Conservation (phyloP, 495 filamentous ascomycete species). For the Eremomyces bilateralis region DNA sequence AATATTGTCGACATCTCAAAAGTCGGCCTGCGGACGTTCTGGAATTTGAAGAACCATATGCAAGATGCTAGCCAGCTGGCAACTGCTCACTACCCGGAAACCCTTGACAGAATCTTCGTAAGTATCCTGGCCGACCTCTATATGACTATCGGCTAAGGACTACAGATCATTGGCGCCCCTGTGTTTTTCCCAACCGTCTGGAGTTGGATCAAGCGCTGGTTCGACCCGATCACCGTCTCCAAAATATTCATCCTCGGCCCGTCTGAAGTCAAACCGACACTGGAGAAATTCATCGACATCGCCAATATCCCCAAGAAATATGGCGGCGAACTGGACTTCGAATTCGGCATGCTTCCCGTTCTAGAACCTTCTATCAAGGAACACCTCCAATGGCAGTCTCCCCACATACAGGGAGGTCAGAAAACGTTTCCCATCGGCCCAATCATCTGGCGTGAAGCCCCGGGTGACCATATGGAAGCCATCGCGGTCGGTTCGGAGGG, state of each 20-base stretch:
- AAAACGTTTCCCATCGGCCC: slow-evolving; percentile 18
- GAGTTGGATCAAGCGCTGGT: slow-evolving; percentile 92
- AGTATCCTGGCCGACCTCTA: slow-evolving; percentile 10
- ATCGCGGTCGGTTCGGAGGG: slow-evolving; percentile 16
- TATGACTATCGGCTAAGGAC: not conserved
- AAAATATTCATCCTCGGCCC: slow-evolving; percentile 75
- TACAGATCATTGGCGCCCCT: slow-evolving; percentile 65
- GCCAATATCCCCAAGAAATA: slow-evolving; percentile 65
- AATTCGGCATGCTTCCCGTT: slow-evolving; percentile 49
- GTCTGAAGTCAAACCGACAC: slow-evolving; percentile 45
- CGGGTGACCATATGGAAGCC: slow-evolving; percentile 14
- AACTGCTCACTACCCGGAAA: slow-evolving; percentile 87
- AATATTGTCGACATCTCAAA: slow-evolving; percentile 77
- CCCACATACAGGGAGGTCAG: slow-evolving; percentile 7
- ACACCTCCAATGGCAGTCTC: slow-evolving; percentile 15
- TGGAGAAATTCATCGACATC: slow-evolving; percentile 60
- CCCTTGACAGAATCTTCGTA: slow-evolving; percentile 67
- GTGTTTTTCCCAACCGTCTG: slow-evolving; percentile 85
- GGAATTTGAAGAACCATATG: slow-evolving; percentile 81
- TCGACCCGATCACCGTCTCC: slow-evolving; percentile 76
- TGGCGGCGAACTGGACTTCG: slow-evolving; percentile 62
- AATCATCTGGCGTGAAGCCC: slow-evolving; percentile 15
- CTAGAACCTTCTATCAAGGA: slow-evolving; percentile 33
- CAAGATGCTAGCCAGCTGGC: slow-evolving; percentile 68
- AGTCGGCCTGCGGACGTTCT: slow-evolving; percentile 76